phyloP scores from a whole-genome alignment of 306 rosid genomes.

The Gillenia trifoliata region DNA sequence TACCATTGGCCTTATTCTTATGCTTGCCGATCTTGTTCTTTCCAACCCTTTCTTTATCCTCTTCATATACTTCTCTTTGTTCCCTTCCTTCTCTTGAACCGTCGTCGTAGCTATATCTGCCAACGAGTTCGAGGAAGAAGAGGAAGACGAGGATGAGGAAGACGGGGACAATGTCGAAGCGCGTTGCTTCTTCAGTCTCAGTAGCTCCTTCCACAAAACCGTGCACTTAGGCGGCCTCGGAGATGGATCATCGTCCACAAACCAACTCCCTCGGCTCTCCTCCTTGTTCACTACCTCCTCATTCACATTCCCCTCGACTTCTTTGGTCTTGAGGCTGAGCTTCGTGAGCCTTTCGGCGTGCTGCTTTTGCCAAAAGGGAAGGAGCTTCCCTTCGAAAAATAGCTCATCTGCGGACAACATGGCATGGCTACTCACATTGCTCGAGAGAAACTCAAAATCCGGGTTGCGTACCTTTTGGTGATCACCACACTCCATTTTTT shows the following conservation, averaged over 20 bases:
- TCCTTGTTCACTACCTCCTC: constrained; percentile 40
- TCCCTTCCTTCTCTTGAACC: constrained; percentile 54
- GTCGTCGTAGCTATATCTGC: constrained; percentile 51
- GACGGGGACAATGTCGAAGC: constrained; percentile 72
- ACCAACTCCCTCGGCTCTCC: constrained; percentile 73
- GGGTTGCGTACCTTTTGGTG: constrained; percentile 35
- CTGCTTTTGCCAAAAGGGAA: constrained; percentile 88
- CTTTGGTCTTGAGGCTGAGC: constrained; percentile 53
- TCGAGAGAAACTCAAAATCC: constrained; percentile 90
- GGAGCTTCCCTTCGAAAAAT: constrained; percentile 93
- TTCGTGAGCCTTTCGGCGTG: constrained; percentile 76
- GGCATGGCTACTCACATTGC: constrained; percentile 39
- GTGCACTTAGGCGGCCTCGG: constrained; percentile 99
- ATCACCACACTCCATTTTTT: constrained; percentile 30
- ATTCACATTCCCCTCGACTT: constrained; percentile 25
- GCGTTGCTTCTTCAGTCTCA: constrained; percentile 94
- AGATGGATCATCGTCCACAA: constrained; percentile 96
- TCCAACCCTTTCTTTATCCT: constrained; percentile 83
- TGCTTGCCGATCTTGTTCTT: constrained; percentile 86
- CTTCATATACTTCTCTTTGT: constrained; percentile 56
- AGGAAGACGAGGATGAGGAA: constrained; percentile 82
- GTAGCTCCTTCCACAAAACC: constrained; percentile 90
- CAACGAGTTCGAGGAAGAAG: constrained; percentile 69
- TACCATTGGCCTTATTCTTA: constrained; percentile 90
- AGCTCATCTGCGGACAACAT: constrained; percentile 92